Base-by-base conservation (phyloP, 768 basidiomycete species). In the Tylopilus vinaceipallidus region DNA sequence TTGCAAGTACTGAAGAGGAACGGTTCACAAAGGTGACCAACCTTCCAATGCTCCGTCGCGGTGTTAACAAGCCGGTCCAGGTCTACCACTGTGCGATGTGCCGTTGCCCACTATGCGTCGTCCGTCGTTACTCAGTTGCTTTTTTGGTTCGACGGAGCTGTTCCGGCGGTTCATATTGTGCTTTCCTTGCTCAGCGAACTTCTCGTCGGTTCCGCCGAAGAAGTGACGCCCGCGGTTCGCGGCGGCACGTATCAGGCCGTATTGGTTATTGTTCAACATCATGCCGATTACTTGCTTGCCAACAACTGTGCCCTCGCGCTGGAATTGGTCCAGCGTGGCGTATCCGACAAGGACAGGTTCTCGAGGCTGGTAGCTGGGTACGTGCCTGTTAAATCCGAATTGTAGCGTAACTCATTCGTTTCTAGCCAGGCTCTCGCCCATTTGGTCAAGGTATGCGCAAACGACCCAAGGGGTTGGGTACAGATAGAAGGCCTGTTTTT, bases 301-400 rank as follows among this genome's bases (percentile, higher is more conserved):
- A 62, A 67, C 2, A 53, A 63, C 19, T 50, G 71, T n/a, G 66
- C 70, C 4, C 53, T 67, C 27, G 54, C 71, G 3, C 51, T 65
- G 7, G 65, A 76, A 22, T 55, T 80, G 6, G 61, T 82, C 8
- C 71, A 75, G 43, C 67, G 66, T 19, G 84, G 82, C 3, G 63
- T 87, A 52, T 70, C 61, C 10, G 78, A 86, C 54, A 65, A 60
- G 33, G 77, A 85, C 53, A 75, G 88, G 47, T 75, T 73, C 35
- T 79, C 83, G 19, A 77, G 88, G 32, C 61, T 91, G 14, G 71
- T 74, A 53, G 84, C 88, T 44, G 89, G 88, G 88, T 90, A 65
- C 56, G 80, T 65, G 33, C 1, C 45, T 17, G 3, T 30, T 23
- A 19, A 19, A 4, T 16, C 3, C 3, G 11, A 22, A 6, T n/a